These are phyloP conservation scores for Aspergillus heteromorphus DNA, from an alignment of 495 filamentous ascomycete genomes.

Conservation along the genomic window DNA sequence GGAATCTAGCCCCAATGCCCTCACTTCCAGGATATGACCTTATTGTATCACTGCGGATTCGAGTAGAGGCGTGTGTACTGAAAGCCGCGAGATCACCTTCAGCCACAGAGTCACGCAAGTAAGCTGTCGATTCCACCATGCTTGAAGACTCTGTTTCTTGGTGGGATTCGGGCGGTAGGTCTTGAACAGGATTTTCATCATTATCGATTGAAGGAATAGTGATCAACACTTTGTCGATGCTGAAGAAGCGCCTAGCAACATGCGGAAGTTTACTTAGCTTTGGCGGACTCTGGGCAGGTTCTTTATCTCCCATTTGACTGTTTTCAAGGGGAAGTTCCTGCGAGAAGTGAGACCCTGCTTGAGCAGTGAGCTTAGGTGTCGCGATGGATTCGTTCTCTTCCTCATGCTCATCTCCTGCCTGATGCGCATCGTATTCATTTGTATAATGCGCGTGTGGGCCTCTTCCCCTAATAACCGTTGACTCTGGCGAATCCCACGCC, in stretches of 20 bases:
- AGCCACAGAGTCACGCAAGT: slow-evolving; percentile 16
- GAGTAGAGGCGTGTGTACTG: slow-evolving; percentile 18
- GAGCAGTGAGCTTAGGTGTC: slow-evolving; percentile 26
- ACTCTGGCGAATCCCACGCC: slow-evolving; percentile 48
- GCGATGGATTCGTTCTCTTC: slow-evolving; percentile 9
- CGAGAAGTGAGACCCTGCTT: slow-evolving; percentile 12
- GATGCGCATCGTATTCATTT: neutral
- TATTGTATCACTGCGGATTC: slow-evolving; percentile 15
- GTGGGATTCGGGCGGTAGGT: slow-evolving; percentile 3
- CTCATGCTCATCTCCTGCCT: neutral
- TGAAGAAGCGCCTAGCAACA: slow-evolving; percentile 30
- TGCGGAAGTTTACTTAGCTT: slow-evolving; percentile 20
- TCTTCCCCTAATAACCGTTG: slow-evolving; percentile 6
- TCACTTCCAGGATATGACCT: slow-evolving; percentile 12
- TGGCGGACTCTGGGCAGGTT: slow-evolving; percentile 16
- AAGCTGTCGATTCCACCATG: slow-evolving; percentile 18
- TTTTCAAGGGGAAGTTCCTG: slow-evolving; percentile 10
- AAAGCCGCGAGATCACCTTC: slow-evolving; percentile 30
- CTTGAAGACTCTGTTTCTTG: slow-evolving; percentile 14
- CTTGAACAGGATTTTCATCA: slow-evolving; percentile 3
- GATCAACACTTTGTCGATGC: slow-evolving; percentile 29
- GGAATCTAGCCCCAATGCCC: neutral
- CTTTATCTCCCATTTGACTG: slow-evolving; percentile 14
- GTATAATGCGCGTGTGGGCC: neutral
- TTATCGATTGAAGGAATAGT: slow-evolving; percentile 30